phyloP scores from a whole-genome alignment of 2,329 filamentous ascomycete species.

The Sporothrix humicola region DNA sequence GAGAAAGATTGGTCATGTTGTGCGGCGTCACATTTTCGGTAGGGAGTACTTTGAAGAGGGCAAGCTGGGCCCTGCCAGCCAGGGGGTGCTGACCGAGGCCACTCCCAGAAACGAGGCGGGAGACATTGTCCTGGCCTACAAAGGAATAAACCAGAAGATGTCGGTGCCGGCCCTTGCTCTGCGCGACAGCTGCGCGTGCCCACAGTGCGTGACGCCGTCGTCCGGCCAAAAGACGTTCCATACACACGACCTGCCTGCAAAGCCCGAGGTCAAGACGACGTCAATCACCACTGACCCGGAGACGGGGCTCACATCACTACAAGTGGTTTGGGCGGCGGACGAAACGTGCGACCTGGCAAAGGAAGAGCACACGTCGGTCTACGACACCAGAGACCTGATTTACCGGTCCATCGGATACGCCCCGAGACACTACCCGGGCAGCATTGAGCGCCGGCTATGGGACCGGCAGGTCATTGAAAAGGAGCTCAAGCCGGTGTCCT shows the following conservation, averaged over 20 bases:
- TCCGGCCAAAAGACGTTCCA: slow-evolving; percentile 69
- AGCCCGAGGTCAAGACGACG: slow-evolving; percentile 26
- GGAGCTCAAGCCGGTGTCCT: slow-evolving; percentile 62
- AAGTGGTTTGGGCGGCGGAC: slow-evolving; percentile 17
- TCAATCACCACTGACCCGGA: neutral
- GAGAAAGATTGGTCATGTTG: too few relatives aligned
- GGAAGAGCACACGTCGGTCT: slow-evolving; percentile 21
- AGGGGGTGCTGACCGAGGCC: too few relatives aligned
- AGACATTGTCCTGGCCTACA: neutral
- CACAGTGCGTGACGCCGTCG: slow-evolving; percentile 61
- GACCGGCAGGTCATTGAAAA: slow-evolving; percentile 46
- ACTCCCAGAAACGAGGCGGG: too few relatives aligned
- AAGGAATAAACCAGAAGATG: neutral
- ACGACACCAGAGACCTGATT: slow-evolving; percentile 30
- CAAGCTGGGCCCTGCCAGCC: too few relatives aligned
- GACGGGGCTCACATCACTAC: slow-evolving; percentile 17
- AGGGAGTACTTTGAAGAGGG: too few relatives aligned
- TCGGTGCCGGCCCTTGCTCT: slow-evolving; percentile 46
- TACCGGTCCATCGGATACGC: slow-evolving; percentile 48
- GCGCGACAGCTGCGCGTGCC: slow-evolving; percentile 64
- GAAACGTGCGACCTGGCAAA: neutral
- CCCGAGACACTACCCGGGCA: slow-evolving; percentile 45
- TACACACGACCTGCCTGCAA: slow-evolving; percentile 64
- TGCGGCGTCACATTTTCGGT: too few relatives aligned
- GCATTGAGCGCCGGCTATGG: slow-evolving; percentile 49